phyloP scores from a whole-genome alignment of 2,329 filamentous ascomycete genomes.

The Graphilbum sp. region DNA sequence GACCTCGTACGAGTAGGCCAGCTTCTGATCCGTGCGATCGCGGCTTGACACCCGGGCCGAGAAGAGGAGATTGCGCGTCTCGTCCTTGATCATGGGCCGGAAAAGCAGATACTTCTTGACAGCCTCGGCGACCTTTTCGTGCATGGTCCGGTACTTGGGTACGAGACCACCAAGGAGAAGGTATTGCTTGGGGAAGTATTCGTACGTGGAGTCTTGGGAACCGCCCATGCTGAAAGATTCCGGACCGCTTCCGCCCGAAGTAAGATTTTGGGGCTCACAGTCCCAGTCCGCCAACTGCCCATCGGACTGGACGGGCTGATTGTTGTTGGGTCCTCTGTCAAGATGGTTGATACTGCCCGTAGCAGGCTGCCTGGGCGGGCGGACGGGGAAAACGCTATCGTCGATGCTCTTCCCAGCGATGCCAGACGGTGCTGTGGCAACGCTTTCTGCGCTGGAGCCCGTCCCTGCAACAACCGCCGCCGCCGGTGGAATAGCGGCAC shows the following conservation, averaged over 20 bases:
- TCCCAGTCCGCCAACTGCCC: conserved; percentile 22
- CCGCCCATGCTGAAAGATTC: conserved; percentile 46
- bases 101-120: conserved; percentile 62
- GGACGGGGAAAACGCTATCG: too few species aligned
- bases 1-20: conserved; percentile 39
- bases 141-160: conserved; percentile 56
- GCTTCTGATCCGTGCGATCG: conserved; percentile 20
- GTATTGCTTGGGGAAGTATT: conserved; percentile 57
- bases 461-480: too few species aligned
- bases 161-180: conserved; percentile 61
- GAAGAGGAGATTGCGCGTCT: conserved; percentile 54
- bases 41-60: conserved; percentile 42
- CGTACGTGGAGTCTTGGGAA: conserved; percentile 53
- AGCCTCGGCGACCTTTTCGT: conserved; percentile 49
- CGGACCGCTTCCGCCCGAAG: conserved; percentile 23
- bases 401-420: too few species aligned
- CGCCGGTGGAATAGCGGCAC: background rate
- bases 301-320: conserved; percentile 17
- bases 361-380: too few species aligned
- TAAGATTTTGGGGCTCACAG: conserved; percentile 45
- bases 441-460: too few species aligned
- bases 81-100: conserved; percentile 54
- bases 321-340: too few species aligned
- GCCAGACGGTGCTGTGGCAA: too few species aligned
- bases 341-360: too few species aligned